Percentiles rank a stretch among this genome's conserved stretches.
These are phyloP conservation scores for Lunularia cruciata DNA, from an alignment of 225 moss, liverwort and hornwort genomes.

Conservation along the genomic window DNA sequence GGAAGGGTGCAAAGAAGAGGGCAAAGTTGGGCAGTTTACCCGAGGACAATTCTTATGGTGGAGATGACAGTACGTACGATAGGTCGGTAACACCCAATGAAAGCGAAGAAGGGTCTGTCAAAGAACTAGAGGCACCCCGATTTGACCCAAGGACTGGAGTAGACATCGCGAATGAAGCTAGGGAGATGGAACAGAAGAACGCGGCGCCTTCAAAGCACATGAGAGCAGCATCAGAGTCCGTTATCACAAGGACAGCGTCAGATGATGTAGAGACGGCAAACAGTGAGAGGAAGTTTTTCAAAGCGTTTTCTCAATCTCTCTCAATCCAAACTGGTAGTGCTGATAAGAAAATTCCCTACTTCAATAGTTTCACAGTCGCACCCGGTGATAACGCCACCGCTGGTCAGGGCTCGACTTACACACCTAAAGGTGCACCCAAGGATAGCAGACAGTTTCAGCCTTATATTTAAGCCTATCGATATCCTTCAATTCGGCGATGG, in stretches of 20 bases:
- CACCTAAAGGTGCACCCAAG: not conserved
- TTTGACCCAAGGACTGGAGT: not conserved
- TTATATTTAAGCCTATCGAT: not conserved
- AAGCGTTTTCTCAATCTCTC: not conserved
- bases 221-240: constrained; percentile 10
- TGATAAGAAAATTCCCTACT: not conserved
- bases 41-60: not conserved
- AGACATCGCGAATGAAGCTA: not conserved
- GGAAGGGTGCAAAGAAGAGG: constrained; percentile 36
- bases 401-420: not conserved
- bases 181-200: no score
- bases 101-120: not conserved
- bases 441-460: not conserved
- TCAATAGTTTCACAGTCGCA: not conserved
- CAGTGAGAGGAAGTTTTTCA: not conserved
- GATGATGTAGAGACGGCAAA: not conserved
- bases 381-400: not conserved
- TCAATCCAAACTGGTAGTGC: no score
- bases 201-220: not conserved
- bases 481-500: no score
- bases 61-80: not conserved
- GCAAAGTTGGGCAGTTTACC: constrained; percentile 7
- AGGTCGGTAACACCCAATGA: not conserved
- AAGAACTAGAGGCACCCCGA: not conserved
- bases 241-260: not conserved